These are phyloP conservation scores for Nemophila menziesii DNA, from an alignment of 257 asterid genomes.

Conservation along the genomic window DNA sequence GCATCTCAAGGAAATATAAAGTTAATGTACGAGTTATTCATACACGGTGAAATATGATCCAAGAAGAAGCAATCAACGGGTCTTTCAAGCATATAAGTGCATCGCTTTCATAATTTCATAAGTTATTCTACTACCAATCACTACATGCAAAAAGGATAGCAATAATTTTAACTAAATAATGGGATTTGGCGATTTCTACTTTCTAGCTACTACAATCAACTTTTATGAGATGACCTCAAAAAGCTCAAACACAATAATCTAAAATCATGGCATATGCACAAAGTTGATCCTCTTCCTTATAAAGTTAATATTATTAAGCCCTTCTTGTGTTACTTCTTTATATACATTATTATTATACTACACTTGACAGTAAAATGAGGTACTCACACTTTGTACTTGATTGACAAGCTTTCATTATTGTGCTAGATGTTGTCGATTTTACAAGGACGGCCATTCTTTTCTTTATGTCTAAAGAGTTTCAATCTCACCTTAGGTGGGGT, in stretches of 20 bases:
- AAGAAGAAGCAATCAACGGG: too few relatives aligned
- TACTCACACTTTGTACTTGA: not conserved
- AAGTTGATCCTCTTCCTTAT: not conserved
- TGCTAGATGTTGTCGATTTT: not conserved
- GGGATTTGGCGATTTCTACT: too few relatives aligned
- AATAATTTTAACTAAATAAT: too few relatives aligned
- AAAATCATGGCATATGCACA: not conserved
- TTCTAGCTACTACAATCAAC: not conserved
- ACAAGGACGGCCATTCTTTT: not conserved
- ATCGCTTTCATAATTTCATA: too few relatives aligned
- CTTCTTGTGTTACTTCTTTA: conserved; percentile 10
- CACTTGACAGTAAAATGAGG: not conserved
- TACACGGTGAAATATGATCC: too few relatives aligned
- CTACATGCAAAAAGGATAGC: too few relatives aligned
- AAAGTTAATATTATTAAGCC: not conserved
- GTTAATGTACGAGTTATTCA: too few relatives aligned
- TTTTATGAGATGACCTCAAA: not conserved
- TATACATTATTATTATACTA: conserved; percentile 10
- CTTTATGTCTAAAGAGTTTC: too few relatives aligned
- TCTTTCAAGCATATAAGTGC: too few relatives aligned
- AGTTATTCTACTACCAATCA: too few relatives aligned
- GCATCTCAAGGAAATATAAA: too few relatives aligned
- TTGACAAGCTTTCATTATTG: not conserved
- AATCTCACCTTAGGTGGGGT: too few relatives aligned
- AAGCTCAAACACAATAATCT: not conserved